These are phyloP conservation scores for Talaromyces sp. DNA, from an alignment of 2,329 filamentous ascomycete genomes.

Conservation along the genomic window DNA sequence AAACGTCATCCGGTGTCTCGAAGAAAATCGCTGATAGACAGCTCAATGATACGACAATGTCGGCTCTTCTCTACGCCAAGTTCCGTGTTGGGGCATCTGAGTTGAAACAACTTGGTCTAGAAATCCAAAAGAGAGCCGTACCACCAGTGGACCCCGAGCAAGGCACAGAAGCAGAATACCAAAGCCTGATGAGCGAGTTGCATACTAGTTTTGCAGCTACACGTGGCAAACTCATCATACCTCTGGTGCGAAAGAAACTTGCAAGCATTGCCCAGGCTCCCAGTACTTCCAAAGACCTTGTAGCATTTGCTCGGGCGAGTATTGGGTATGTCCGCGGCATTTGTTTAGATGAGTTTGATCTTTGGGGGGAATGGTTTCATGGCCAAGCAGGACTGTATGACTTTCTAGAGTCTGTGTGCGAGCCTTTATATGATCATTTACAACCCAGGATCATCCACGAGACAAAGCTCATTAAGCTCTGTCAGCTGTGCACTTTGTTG, in stretches of 20 bases:
- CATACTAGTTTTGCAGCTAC: conserved; percentile 60
- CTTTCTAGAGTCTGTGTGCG: conserved; percentile 62
- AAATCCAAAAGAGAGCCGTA: conserved; percentile 63
- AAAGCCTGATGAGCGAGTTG: conserved; percentile 60
- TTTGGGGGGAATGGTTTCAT: conserved; percentile 64
- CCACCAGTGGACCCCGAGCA: conserved; percentile 55
- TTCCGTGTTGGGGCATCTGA: conserved; percentile 63
- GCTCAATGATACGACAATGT: conserved; percentile 67
- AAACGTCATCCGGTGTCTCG: conserved; percentile 57
- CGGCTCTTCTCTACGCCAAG: conserved; percentile 65
- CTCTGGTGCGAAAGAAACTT: conserved; percentile 58
- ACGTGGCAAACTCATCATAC: conserved; percentile 54
- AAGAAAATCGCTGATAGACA: conserved; percentile 62
- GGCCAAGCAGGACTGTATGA: conserved; percentile 59
- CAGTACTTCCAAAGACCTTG: conserved; percentile 58
- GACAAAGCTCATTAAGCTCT: conserved; percentile 60
- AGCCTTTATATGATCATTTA: conserved; percentile 63
- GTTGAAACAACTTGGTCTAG: conserved; percentile 60
- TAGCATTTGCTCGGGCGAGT: conserved; percentile 59
- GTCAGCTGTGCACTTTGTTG: conserved; percentile 61
- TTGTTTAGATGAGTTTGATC: conserved; percentile 62
- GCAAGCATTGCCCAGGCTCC: conserved; percentile 52
- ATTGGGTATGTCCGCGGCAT: conserved; percentile 62
- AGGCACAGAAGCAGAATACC: conserved; percentile 58
- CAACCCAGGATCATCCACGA: conserved; percentile 63